Base-by-base conservation (phyloP, 768 basidiomycete genomes). In the Russula brevipes region DNA sequence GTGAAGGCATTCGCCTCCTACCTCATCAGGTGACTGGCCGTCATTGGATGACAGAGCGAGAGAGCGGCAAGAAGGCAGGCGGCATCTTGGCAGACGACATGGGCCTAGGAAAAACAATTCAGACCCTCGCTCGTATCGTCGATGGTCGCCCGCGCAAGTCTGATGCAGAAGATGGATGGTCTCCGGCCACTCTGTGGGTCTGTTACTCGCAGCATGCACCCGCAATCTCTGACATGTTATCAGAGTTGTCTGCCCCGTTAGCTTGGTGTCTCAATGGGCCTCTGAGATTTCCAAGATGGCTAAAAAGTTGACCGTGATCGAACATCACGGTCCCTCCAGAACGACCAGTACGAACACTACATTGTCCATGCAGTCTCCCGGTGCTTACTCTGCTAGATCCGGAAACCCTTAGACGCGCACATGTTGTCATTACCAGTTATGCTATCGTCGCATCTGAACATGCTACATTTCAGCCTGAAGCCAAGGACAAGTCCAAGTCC, bases 71-170 rank as follows among this genome's bases (percentile, higher is more conserved):
- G 74, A 85, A 87, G 68, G 77, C 70, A 7, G 95, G 96, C 1
- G 96, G 96, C 0, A 94, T 98, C 67, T 76, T 97, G 14, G 94
- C 94, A 5, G 94, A 98, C 72, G 91, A 91, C 70, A 91, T 91
- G 88, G 90, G 89, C 63, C 79, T 91, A 1, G 90, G 90, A 1
- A 93, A 94, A 76, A 99, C 97, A 0, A 90, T 98, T 30, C 96
- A 98, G 70, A 90, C 91, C 0, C 77, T 98, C 12, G 82, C 88
- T 0, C 84, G 93, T 1, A 95, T 99, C 46, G 85, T 92, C 0
- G 92, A 94, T 59, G 89, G 91, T 0, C 80, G 83, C 4, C 83
- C 89, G 8, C 82, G 79, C 19, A 85, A 85, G 64, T 80, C 81
- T 5, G 91, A 96, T 69, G 82, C 79, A 66, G 80, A 80, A 24